Evolutionary conservation across 75 land plant genomes (phyloP), one percentile per base, ranked within the genome.

Genomic region (Cunninghamia lanceolata): DNA sequence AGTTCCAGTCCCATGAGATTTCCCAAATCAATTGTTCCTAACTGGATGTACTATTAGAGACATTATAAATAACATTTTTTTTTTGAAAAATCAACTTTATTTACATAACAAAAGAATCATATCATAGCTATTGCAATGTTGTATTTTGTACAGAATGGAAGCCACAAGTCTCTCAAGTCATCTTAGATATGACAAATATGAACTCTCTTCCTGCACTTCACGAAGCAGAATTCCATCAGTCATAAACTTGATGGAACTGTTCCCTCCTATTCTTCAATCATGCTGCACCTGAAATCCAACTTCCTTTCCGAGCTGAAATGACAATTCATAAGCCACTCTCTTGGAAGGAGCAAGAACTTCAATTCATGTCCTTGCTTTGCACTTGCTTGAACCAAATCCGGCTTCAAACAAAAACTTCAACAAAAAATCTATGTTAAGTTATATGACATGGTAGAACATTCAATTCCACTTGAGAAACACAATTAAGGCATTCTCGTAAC

Each of bases 191-290:
- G 30, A 43, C n/a, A 80, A 42, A 45, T 80, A 9, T 45, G 45
- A 30, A 80, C 8, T n/a, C n/a, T n/a, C 40, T 80, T 45, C 99
- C 97, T 98, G 97, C 21, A 95, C 86, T 98, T 98, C 99, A 53
- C 99, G 91, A 80, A 98, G 96, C 86, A 98, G 88, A 86, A 98
- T 97, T 47, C 99, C 99, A 93, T 98, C 99, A 59, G 99, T 98
- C 99, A 98, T 98, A 85, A 97, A 98, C 90, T 98, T 98, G 91
- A 98, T 94, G 70, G 95, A 91, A 86, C 94, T 91, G 54, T 85
- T 89, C 14, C 90, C 85, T 46, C 99, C 98, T 85, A 97, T 90
- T 86, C 85, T 92, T 36, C 93, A 92, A 89, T 97, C 99, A 94
- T 97, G 94, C 74, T 99, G 92, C 79, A 98, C 99, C 88, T 97